A percentile compares a stretch with the other conserved stretches of the same genome.
Evolutionary conservation across 768 basidiomycete genomes (phyloP).

Genomic region (Roridomyces roridus): DNA sequence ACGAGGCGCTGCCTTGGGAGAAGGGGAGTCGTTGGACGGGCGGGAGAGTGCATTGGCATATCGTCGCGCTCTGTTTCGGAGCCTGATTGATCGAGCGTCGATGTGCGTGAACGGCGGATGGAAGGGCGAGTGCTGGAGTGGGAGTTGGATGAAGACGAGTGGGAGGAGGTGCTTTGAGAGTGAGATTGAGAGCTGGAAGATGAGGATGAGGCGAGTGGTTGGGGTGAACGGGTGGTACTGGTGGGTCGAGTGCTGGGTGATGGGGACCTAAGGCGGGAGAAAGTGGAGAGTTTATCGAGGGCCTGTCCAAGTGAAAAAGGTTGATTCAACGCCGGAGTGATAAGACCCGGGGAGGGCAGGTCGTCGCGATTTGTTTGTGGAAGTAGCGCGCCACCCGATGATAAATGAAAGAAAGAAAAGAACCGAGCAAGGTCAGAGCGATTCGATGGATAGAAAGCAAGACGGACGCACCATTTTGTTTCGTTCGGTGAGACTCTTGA

Average conservation of each 20-base stretch:
- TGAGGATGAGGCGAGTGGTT: slow-evolving; percentile 37
- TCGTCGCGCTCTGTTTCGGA: slow-evolving; percentile 83
- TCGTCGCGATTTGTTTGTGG: background rate
- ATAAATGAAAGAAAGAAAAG: slow-evolving; percentile 34
- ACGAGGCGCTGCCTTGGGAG: slow-evolving; percentile 41
- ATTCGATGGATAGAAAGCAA: slow-evolving; percentile 21
- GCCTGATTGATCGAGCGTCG: slow-evolving; percentile 60
- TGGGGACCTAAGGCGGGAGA: slow-evolving; percentile 62
- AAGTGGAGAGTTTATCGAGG: slow-evolving; percentile 70
- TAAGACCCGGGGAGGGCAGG: background rate
- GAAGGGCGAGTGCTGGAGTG: slow-evolving; percentile 36
- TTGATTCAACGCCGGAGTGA: background rate
- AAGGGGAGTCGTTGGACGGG: slow-evolving; percentile 26
- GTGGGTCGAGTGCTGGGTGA: slow-evolving; percentile 46
- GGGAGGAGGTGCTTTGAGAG: slow-evolving; percentile 35
- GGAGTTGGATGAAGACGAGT: slow-evolving; percentile 39
- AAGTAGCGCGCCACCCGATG: slow-evolving; percentile 13
- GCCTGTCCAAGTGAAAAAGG: slow-evolving; percentile 47
- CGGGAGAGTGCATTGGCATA: slow-evolving; percentile 17
- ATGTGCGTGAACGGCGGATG: slow-evolving; percentile 38
- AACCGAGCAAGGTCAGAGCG: slow-evolving; percentile 33
- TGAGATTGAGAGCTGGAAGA: slow-evolving; percentile 30
- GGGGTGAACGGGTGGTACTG: slow-evolving; percentile 35
- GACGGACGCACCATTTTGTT: slow-evolving; percentile 68
- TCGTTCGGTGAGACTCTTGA: slow-evolving; percentile 71